phyloP scores from a whole-genome alignment of 768 basidiomycete genomes.

The Pisolithus orientalis region DNA sequence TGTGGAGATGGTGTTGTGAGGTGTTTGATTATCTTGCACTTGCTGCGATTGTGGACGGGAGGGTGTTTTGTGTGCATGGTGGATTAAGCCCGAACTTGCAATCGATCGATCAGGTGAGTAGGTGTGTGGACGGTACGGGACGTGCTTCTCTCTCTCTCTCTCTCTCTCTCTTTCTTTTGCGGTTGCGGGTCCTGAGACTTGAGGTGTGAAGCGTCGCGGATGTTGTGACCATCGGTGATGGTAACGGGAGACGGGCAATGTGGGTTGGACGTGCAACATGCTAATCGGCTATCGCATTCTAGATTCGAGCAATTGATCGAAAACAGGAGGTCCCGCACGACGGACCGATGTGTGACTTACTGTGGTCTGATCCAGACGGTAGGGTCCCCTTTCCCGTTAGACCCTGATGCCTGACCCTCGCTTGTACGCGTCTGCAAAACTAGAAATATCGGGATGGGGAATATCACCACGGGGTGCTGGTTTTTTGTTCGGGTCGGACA shows the following conservation, averaged over 20 bases:
- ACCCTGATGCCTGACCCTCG: neutral
- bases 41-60: constrained; percentile 93
- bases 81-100: constrained; percentile 87
- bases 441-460: constrained; percentile 92
- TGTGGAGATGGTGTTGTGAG: constrained; percentile 98
- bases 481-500: constrained; percentile 90
- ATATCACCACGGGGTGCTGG: constrained; percentile 97
- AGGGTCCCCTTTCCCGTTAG: constrained; percentile 15
- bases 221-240: too few species aligned
- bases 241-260: neutral
- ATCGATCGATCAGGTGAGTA: constrained; percentile 78
- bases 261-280: neutral
- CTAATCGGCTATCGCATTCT: constrained; percentile 6
- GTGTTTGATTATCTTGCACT: constrained; percentile 96
- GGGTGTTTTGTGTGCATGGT: constrained; percentile 97
- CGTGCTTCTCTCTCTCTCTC: neutral
- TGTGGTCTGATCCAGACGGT: constrained; percentile 99
- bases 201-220: too few species aligned
- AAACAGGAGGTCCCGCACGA: constrained; percentile 99
- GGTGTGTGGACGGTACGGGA: constrained; percentile 9
- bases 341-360: constrained; percentile 95
- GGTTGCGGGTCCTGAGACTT: too few species aligned
- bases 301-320: constrained; percentile 93
- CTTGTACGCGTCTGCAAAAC: neutral
- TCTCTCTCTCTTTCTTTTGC: too few species aligned